Evolutionary conservation across 371 early-diverging fungal species (phyloP).

Genomic region (Mortierella sp.): DNA sequence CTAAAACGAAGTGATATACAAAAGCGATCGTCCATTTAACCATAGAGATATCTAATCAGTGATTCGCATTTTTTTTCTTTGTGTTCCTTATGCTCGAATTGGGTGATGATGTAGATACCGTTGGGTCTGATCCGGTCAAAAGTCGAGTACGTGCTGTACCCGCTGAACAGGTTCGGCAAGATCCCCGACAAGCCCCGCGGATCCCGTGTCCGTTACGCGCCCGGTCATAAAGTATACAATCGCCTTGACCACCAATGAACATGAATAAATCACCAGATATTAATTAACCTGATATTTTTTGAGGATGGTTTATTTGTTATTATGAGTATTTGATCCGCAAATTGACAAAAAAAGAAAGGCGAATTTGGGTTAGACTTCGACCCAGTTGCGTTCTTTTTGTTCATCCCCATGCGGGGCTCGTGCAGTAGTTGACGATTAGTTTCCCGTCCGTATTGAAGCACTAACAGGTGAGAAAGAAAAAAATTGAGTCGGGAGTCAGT

Average conservation of each 20-base stretch:
- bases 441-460: conserved; percentile 86
- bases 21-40: no score
- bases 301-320: background rate
- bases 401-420: conserved; percentile 93
- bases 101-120: conserved; percentile 30
- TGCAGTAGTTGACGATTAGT: conserved; percentile 90
- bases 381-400: background rate
- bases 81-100: background rate
- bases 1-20: no score
- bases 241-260: conserved; percentile 24
- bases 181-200: conserved; percentile 40
- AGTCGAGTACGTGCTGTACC: conserved; percentile 44
- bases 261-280: background rate
- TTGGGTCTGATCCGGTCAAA: conserved; percentile 37
- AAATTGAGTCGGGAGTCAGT: background rate
- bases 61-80: background rate
- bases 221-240: conserved; percentile 49
- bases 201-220: conserved; percentile 43
- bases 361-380: background rate
- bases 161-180: conserved; percentile 44
- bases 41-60: no score
- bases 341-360: background rate
- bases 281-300: background rate
- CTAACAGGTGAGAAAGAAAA: conserved; percentile 51
- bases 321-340: conserved; percentile 19